Base-by-base conservation (phyloP, 495 filamentous ascomycete genomes). In the Penicillium maclennaniae region DNA sequence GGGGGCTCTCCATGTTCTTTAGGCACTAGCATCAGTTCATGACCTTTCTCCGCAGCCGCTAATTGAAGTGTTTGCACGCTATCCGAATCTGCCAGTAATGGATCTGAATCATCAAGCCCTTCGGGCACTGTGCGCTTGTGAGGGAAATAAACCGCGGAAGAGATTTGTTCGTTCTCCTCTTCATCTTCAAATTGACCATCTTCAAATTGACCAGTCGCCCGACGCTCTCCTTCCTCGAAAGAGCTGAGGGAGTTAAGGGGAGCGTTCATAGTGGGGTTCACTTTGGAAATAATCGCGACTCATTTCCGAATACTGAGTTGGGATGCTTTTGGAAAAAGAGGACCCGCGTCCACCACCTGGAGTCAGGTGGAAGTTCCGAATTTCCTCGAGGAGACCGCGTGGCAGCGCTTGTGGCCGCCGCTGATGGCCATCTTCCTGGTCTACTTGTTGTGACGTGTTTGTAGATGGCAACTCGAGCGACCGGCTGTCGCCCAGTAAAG, bases 101-200 rank as follows among this genome's bases (percentile, higher is more conserved):
- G 69, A 45, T 81, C 75, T 61, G 66, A 25, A n/a, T 40, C 57
- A 43, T 76, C 66, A 40, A 63, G 59, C 23, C 60, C 72, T 38
- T 72, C 70, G 8, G 66, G 55, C 9, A 69, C 60, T 3, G 64
- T 60, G 47, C 80, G 79, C 70, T 88, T 84, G 73, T 97, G 93
- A 17, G 93, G 93, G 56, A 93, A 82, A 68, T 97, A 98, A 47
- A 96, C 77, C 10, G 92, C 92, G 38, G 92, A 97, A 8, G 88
- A 92, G 43, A 98, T 97, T 67, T 96, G 89, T 63, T 97, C 93
- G 65, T 91, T 83, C 20, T 88, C 88, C 39, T 89, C 91, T 48
- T 96, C 89, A 31, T 87, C 87, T 47, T 88, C 87, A 41, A 62
- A 60, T 80, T 78, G 47, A 68, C 70, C 51, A 68, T 74, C 66